Base-by-base conservation (phyloP, 768 basidiomycete species). In the Mycena rebaudengoi region DNA sequence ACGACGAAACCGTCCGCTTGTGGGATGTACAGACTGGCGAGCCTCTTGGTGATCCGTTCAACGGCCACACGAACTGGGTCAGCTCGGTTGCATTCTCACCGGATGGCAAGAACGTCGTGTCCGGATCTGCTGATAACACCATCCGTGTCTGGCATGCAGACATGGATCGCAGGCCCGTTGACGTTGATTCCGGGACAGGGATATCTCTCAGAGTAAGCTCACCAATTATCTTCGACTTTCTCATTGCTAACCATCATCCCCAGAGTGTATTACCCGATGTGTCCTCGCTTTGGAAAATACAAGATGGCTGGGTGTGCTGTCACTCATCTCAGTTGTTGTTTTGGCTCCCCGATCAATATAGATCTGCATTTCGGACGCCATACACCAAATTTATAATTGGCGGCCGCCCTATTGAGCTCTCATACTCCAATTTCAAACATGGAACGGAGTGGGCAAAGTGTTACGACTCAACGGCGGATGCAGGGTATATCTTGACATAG, bases 401-500 rank as follows among this genome's bases (percentile, higher is more conserved):
- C 16, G 21, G 10, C 18, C 32, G 29, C 18, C 20, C 49, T 51
- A 13, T 51, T 25, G 20, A 21, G 30, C 30, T 50, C 48, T 32
- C 48, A 5, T 51, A 51, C 37, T 33, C 32, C 5, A 11, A 37
- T 25, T 51, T 51, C 32, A 32, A 35, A 11, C 49, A 51, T 23
- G 49, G 49, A 11, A 10, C 21, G 20, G 49, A 51, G 49, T 51
- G 49, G 49, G 37, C 23, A 10, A 51, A 51, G 33, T 51, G 49
- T 30, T 51, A 51, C 26, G 28, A 30, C 28, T 30, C 46, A 48
- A 48, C 46, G 29, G 28, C 46, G 46, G 46, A 48, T 48, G 46
- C 46, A 48, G 46, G 46, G 46, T 30, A 48, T 48, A 30, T 30
- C 46, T 48, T n/a, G n/a, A n/a, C n/a, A n/a, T n/a, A n/a, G n/a